A percentile compares a stretch with the other conserved stretches of the same genome.
Conservation (phyloP, 2,329 filamentous ascomycete genomes). For the Penicillium sclerotigenum region DNA sequence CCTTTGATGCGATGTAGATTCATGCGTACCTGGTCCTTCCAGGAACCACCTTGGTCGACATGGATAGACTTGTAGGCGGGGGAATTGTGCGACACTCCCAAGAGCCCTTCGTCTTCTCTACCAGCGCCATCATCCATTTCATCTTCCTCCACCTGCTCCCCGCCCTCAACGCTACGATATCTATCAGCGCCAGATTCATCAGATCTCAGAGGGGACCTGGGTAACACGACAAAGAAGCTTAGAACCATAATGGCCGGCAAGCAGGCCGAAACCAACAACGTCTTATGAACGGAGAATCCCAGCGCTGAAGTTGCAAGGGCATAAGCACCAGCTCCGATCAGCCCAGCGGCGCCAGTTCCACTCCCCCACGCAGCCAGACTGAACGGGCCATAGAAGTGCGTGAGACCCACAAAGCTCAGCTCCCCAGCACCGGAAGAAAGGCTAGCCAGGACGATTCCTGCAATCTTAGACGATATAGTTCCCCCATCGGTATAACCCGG, state of each 20-base stretch:
- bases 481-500: slow-evolving; percentile 56
- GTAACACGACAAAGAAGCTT: slow-evolving; percentile 81
- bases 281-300: slow-evolving; percentile 68
- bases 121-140: slow-evolving; percentile 23
- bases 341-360: slow-evolving; percentile 82
- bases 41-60: slow-evolving; percentile 10
- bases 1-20: slow-evolving; percentile 64
- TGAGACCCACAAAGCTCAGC: slow-evolving; percentile 83
- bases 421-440: slow-evolving; percentile 84
- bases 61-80: slow-evolving; percentile 19
- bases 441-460: slow-evolving; percentile 80
- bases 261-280: slow-evolving; percentile 72
- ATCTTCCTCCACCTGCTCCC: slow-evolving; percentile 40
- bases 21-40: slow-evolving; percentile 42
- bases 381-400: slow-evolving; percentile 86
- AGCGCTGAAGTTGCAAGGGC: slow-evolving; percentile 79
- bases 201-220: slow-evolving; percentile 61
- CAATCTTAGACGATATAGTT: slow-evolving; percentile 71
- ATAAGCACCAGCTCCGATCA: slow-evolving; percentile 85
- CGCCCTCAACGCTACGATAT: slow-evolving; percentile 55
- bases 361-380: slow-evolving; percentile 89
- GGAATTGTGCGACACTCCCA: slow-evolving; percentile 22
- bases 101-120: slow-evolving; percentile 32
- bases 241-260: slow-evolving; percentile 76
- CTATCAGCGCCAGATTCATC: slow-evolving; percentile 42